phyloP scores from a whole-genome alignment of 768 basidiomycete species.

The Boletus coccyginus region DNA sequence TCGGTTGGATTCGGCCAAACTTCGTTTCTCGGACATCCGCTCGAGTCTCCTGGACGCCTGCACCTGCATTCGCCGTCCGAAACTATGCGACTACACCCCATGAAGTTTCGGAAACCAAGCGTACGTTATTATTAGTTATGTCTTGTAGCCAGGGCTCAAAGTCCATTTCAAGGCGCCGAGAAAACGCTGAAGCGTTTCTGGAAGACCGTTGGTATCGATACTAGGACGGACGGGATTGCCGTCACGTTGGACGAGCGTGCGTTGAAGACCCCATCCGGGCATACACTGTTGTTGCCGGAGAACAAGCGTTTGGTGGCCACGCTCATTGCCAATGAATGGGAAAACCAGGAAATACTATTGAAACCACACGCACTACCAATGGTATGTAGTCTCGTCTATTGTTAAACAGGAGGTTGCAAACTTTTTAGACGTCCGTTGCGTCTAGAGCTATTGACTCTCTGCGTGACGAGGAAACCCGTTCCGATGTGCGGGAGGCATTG shows the following conservation, averaged over 20 bases:
- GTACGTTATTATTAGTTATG: slow-evolving; percentile 36
- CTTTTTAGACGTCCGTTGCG: slow-evolving; percentile 77
- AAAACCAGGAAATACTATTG: slow-evolving; percentile 79
- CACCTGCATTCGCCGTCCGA: background rate
- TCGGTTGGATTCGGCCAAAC: slow-evolving; percentile 3
- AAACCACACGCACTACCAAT: slow-evolving; percentile 92
- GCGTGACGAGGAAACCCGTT: slow-evolving; percentile 49
- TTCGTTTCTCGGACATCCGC: background rate
- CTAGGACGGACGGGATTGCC: slow-evolving; percentile 47
- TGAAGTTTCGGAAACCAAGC: slow-evolving; percentile 62
- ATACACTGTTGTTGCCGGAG: slow-evolving; percentile 65
- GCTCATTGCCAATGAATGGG: slow-evolving; percentile 95
- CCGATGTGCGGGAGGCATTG: slow-evolving; percentile 64
- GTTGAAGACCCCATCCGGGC: slow-evolving; percentile 88
- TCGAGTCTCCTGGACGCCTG: background rate
- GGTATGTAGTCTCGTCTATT: slow-evolving; percentile 44
- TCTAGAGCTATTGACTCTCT: slow-evolving; percentile 88
- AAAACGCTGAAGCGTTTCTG: slow-evolving; percentile 88
- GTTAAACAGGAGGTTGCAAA: slow-evolving; percentile 7
- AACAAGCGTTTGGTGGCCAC: slow-evolving; percentile 73
- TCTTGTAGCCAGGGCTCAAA: background rate
- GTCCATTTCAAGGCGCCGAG: slow-evolving; percentile 65
- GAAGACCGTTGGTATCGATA: slow-evolving; percentile 83
- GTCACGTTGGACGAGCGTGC: slow-evolving; percentile 81
- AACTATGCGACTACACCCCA: slow-evolving; percentile 15